phyloP scores from a whole-genome alignment of 108 stramenopile genomes.

The Tribonema minus region DNA sequence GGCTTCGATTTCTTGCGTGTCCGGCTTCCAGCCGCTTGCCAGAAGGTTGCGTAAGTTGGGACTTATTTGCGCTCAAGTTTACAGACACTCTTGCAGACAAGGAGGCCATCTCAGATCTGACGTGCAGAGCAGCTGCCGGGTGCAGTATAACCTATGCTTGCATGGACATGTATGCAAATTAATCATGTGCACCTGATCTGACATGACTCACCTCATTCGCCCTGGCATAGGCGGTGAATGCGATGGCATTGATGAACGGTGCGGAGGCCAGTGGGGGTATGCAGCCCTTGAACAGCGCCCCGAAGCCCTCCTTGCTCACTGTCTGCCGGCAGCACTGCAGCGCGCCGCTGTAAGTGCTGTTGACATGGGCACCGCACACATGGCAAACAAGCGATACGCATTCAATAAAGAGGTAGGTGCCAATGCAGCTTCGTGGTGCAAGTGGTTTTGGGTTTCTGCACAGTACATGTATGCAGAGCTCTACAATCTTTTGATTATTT shows the following conservation, averaged over 20 bases:
- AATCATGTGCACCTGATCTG: background rate
- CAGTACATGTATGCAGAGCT: too few relatives aligned
- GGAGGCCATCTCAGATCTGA: background rate
- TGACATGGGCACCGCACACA: background rate
- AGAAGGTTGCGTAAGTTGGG: background rate
- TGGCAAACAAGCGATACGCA: background rate
- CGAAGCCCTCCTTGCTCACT: constrained; percentile 6
- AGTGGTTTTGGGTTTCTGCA: too few relatives aligned
- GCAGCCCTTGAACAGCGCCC: constrained; percentile 79
- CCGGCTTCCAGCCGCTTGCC: too few relatives aligned
- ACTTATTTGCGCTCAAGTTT: background rate
- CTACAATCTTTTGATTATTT: too few relatives aligned
- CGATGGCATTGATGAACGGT: constrained; percentile 74
- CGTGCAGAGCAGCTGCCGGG: background rate
- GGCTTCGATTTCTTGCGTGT: too few relatives aligned
- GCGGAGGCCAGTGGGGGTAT: constrained; percentile 72
- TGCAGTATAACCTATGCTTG: background rate
- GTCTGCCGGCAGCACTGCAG: background rate
- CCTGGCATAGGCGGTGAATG: constrained; percentile 75
- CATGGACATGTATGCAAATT: background rate
- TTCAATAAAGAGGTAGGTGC: background rate
- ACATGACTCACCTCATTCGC: constrained; percentile 52
- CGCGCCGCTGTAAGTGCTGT: background rate
- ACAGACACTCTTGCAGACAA: background rate
- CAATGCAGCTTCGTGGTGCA: background rate